Base-by-base conservation (phyloP, 192 early-diverging fungal species). In the Chytriomyces confervae region DNA sequence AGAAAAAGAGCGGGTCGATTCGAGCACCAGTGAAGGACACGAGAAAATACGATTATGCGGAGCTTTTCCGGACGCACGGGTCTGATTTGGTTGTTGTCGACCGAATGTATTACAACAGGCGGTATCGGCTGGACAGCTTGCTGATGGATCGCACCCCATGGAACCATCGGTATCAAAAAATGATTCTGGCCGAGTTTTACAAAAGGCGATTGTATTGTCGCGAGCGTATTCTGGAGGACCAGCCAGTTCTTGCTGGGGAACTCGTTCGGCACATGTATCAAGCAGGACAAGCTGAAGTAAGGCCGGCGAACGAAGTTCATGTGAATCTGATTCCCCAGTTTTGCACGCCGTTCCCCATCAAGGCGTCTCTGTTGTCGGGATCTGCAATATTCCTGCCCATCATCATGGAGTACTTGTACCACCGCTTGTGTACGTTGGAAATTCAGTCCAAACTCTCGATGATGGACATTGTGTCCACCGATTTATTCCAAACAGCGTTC, bases 401-500 rank as follows among this genome's bases (percentile, higher is more conserved):
- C 6, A 53, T 85, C 16, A 16, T 85, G 0, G 72, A 78, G 45
- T 75, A 76, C 24, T n/a, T 87, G 23, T 75, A 79, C 18, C 82
- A 81, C 61, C 67, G 80, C 5, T 60, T 87, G 4, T 62, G 76
- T 36, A 77, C 79, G 5, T 29, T 61, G n/a, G 86, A 87, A 49
- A 57, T 81, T 23, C 83, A 75, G 50, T 49, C 36, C 20, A 48
- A 47, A 20, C 75, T 86, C 23, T 70, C 68, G 18, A 36, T 76
- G 46, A 20, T 64, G 11, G 29, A 49, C 11, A 27, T 67, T 16
- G 64, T 67, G n/a, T 44, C 75, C 43, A 62, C 75, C 3, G 46
- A 44, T 11, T 16, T 67, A 27, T 69, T 84, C 24, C 78, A 79
- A 61, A 77, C 66, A 18, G 96, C 95, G 11, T 87, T 95, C 60